phyloP scores from a whole-genome alignment of 2,329 filamentous ascomycete species.

The Neocucurbitaria cava region DNA sequence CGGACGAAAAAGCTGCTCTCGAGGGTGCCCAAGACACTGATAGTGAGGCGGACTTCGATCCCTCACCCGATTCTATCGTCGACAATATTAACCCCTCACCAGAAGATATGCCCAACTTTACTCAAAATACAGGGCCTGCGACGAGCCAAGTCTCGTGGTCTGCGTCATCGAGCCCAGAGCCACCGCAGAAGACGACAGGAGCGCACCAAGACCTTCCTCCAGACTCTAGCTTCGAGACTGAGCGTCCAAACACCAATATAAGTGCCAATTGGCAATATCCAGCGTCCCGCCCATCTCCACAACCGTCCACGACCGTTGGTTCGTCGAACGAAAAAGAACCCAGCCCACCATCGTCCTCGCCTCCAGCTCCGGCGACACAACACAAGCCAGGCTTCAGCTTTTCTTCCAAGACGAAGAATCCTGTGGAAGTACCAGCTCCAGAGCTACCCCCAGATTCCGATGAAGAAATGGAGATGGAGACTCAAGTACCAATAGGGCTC shows the following conservation, averaged over 20 bases:
- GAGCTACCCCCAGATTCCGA: constrained; percentile 20
- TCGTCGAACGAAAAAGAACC: constrained; percentile 19
- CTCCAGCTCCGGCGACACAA: too few relatives aligned
- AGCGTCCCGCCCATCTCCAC: neutral
- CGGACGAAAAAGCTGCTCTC: constrained; percentile 24
- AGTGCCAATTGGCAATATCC: neutral
- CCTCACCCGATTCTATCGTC: constrained; percentile 17
- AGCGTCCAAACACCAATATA: neutral
- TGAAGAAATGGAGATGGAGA: constrained; percentile 41
- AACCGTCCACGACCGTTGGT: constrained; percentile 1
- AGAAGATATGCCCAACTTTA: constrained; percentile 5
- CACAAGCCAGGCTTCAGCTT: too few relatives aligned
- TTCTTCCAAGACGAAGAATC: too few relatives aligned
- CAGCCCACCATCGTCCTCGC: constrained; percentile 26
- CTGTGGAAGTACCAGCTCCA: too few relatives aligned
- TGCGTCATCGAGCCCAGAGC: constrained; percentile 16
- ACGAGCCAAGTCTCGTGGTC: constrained; percentile 30
- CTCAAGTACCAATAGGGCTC: constrained; percentile 36
- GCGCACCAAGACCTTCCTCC: constrained; percentile 30
- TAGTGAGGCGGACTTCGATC: constrained; percentile 17
- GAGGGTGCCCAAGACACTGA: constrained; percentile 18
- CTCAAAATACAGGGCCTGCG: constrained; percentile 13
- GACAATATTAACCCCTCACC: constrained; percentile 9
- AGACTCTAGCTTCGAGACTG: constrained; percentile 35
- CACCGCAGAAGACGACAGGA: constrained; percentile 18